Evolutionary conservation across 2,329 filamentous ascomycete species (phyloP).

Genomic region (Nigrospora osmanthi): DNA sequence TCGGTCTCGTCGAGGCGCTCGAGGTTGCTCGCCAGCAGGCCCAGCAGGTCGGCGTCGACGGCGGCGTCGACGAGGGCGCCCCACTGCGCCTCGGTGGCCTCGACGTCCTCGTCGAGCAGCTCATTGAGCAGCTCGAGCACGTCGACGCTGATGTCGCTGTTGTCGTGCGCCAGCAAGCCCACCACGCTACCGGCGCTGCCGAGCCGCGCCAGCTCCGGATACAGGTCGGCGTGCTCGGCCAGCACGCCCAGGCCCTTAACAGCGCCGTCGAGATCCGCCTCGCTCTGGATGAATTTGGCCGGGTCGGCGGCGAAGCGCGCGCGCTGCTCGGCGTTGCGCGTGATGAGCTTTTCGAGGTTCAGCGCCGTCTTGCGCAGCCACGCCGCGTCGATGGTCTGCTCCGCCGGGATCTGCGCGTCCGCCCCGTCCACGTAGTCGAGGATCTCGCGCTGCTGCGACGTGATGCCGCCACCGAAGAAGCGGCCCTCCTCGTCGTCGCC

Average conservation of each 20-base stretch:
- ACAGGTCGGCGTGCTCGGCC: conserved; percentile 68
- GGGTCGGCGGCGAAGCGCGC: conserved; percentile 36
- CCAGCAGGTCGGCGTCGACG: conserved; percentile 62
- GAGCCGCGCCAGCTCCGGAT: conserved; percentile 19
- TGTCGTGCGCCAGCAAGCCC: conserved; percentile 82
- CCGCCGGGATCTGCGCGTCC: conserved; percentile 26
- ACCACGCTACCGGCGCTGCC: conserved; percentile 53
- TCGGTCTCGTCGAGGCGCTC: conserved; percentile 68
- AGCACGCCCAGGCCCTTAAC: conserved; percentile 83
- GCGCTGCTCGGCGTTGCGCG: conserved; percentile 81
- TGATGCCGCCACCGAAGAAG: conserved; percentile 92
- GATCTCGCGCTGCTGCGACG: conserved; percentile 69
- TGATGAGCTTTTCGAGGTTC: conserved; percentile 84
- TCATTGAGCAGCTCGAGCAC: conserved; percentile 85
- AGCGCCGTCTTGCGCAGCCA: conserved; percentile 80
- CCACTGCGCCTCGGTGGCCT: conserved; percentile 29
- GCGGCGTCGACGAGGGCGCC: conserved; percentile 43
- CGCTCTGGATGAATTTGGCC: conserved; percentile 29
- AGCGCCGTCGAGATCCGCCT: conserved; percentile 81
- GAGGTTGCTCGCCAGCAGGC: conserved; percentile 71
- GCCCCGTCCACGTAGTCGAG: conserved; percentile 73
- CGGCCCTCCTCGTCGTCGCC: conserved; percentile 82
- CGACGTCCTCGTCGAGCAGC: conserved; percentile 88
- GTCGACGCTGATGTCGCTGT: conserved; percentile 91
- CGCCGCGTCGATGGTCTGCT: conserved; percentile 69